Conservation (phyloP, 331 rosid species). For the Dryas integrifolia region DNA sequence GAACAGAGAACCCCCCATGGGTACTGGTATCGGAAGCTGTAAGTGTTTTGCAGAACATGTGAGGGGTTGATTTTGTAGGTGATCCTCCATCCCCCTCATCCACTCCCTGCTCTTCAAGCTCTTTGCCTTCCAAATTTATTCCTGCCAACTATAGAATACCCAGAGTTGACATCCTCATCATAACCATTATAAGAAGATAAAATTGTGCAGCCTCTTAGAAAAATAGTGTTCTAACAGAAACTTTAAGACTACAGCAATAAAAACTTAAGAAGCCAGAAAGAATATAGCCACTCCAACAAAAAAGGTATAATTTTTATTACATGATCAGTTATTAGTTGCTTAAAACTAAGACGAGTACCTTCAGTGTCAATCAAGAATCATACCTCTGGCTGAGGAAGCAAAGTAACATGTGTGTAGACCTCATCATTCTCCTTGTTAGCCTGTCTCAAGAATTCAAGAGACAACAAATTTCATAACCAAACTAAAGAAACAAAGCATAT, state of each 20-base stretch:
- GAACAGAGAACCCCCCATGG: conserved; percentile 97
- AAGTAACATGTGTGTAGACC: conserved; percentile 81
- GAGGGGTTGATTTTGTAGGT: conserved; percentile 83
- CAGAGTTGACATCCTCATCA: conserved; percentile 23
- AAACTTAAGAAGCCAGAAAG: conserved; percentile 23
- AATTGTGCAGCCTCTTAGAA: conserved; percentile 15
- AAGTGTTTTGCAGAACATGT: conserved; percentile 97
- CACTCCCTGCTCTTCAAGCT: conserved; percentile 54
- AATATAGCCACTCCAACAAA: conserved; percentile 23
- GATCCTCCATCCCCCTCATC: conserved; percentile 69
- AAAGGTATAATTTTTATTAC: conserved; percentile 3
- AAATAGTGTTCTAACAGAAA: conserved; percentile 25
- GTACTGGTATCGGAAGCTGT: conserved; percentile 98
- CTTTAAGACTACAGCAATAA: conserved; percentile 26
- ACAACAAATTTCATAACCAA: conserved; percentile 19
- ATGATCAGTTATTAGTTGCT: conserved; percentile 15
- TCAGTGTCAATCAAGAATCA: conserved; percentile 22
- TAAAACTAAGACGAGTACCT: conserved; percentile 1
- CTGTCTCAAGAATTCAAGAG: conserved; percentile 41
- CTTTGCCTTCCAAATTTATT: conserved; percentile 57
- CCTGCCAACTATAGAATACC: conserved; percentile 52
- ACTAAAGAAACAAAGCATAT: conserved; percentile 3
- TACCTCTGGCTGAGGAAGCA: conserved; percentile 88
- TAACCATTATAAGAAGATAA: background rate
- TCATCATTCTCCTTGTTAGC: conserved; percentile 97